phyloP scores from a whole-genome alignment of 805 yeast genomes.

The Zygotorulaspora florentina region DNA sequence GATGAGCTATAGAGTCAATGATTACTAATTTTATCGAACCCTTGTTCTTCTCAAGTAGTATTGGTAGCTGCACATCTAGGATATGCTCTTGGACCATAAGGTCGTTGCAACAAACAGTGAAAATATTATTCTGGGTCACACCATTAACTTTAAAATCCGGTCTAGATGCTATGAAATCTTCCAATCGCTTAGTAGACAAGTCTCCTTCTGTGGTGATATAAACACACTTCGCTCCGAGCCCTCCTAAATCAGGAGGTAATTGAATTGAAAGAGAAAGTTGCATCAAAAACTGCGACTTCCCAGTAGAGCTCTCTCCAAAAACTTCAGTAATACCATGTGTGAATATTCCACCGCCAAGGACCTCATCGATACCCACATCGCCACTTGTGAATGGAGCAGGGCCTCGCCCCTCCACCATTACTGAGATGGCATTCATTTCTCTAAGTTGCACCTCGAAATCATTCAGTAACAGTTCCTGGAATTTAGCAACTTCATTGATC shows the following conservation, averaged over 20 bases:
- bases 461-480: conserved; percentile 19
- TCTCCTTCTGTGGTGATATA: conserved; percentile 76
- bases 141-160: conserved; percentile 32
- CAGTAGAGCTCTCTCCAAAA: conserved; percentile 80
- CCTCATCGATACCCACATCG: conserved; percentile 44
- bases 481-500: conserved; percentile 31
- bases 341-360: conserved; percentile 54
- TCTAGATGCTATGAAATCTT: conserved; percentile 42
- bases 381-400: conserved; percentile 47
- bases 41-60: conserved; percentile 39
- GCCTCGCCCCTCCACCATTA: conserved; percentile 5
- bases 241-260: conserved; percentile 44
- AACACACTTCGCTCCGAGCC: conserved; percentile 51
- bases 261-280: conserved; percentile 63
- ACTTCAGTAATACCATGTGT: conserved; percentile 63
- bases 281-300: conserved; percentile 76
- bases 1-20: conserved; percentile 82
- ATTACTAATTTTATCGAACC: conserved; percentile 52
- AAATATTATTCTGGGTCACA: conserved; percentile 41
- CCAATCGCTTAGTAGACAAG: conserved; percentile 60
- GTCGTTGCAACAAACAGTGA: conserved; percentile 58
- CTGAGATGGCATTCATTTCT: conserved; percentile 1
- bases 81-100: conserved; percentile 73
- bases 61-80: conserved; percentile 63
- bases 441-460: conserved; percentile 18